Evolutionary conservation across 306 rosid species (phyloP).

Genomic region (Lathyrus oleraceus): DNA sequence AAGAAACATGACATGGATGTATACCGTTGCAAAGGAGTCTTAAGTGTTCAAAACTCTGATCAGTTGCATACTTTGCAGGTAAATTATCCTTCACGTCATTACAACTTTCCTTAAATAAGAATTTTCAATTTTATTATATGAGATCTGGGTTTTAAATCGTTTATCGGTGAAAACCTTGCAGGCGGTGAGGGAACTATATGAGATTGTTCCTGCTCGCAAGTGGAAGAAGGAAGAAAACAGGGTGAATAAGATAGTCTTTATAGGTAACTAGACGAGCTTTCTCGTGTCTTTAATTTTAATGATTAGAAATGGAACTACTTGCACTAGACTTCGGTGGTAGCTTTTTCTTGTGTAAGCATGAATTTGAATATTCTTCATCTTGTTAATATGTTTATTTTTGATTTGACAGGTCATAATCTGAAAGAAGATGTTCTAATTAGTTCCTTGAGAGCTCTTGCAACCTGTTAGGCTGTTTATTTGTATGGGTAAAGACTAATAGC

Average conservation of each 20-base stretch:
- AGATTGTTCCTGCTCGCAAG: conserved; percentile 81
- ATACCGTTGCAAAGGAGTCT: conserved; percentile 90
- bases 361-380: conserved; percentile 2
- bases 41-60: conserved; percentile 61
- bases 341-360: conserved; percentile 4
- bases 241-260: conserved; percentile 81
- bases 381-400: conserved; percentile 19
- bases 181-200: conserved; percentile 92
- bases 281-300: not conserved
- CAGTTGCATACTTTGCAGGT: conserved; percentile 92
- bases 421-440: conserved; percentile 45
- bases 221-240: conserved; percentile 73
- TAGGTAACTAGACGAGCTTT: conserved; percentile 50
- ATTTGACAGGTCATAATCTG: conserved; percentile 55
- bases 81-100: conserved; percentile 13
- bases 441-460: conserved; percentile 43
- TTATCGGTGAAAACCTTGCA: conserved; percentile 40
- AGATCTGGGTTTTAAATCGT: not conserved
- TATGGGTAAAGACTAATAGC: conserved; percentile 4
- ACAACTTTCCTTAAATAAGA: not conserved
- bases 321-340: not conserved
- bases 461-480: conserved; percentile 27
- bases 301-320: too few relatives aligned
- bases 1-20: conserved; percentile 89
- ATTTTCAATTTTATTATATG: not conserved